Percentiles rank a stretch among this genome's conserved stretches.
phyloP scores from a whole-genome alignment of 2,329 filamentous ascomycete genomes.

The Dryadomyces sulphureus region DNA sequence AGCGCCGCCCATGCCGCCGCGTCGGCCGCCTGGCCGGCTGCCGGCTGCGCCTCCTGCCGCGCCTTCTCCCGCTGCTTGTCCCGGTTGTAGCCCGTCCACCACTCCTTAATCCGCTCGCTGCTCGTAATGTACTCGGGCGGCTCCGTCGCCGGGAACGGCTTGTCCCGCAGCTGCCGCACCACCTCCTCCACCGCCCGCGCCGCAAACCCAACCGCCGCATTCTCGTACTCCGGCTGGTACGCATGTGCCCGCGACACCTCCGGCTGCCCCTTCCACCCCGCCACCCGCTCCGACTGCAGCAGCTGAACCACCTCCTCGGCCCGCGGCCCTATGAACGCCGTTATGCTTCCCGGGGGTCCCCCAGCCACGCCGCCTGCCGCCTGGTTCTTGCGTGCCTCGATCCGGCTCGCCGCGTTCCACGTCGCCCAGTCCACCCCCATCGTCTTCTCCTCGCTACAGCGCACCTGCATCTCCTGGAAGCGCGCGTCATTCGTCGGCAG shows the following conservation, averaged over 20 bases:
- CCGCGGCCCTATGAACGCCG: constrained; percentile 12
- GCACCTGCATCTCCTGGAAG: constrained; percentile 32
- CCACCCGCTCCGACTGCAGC: constrained; percentile 28
- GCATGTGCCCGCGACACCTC: constrained; percentile 20
- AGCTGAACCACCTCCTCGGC: constrained; percentile 27
- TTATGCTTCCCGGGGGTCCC: background rate
- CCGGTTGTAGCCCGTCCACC: constrained; percentile 32
- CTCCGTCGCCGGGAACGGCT: constrained; percentile 32
- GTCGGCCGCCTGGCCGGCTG: constrained; percentile 14
- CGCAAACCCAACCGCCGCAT: constrained; percentile 27
- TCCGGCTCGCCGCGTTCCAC: constrained; percentile 8
- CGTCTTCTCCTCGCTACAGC: constrained; percentile 27
- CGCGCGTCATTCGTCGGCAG: constrained; percentile 24
- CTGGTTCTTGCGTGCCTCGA: background rate
- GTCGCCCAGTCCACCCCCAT: constrained; percentile 9
- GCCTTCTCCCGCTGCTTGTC: constrained; percentile 20
- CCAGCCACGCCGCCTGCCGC: constrained; percentile 2
- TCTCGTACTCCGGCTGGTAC: constrained; percentile 23
- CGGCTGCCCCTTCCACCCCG: constrained; percentile 25
- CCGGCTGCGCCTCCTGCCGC: constrained; percentile 16
- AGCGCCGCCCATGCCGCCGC: constrained; percentile 24
- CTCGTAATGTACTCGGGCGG: constrained; percentile 38
- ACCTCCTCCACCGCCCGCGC: constrained; percentile 27
- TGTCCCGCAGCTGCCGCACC: constrained; percentile 25
- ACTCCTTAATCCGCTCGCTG: constrained; percentile 31